Base-by-base conservation (phyloP, 768 basidiomycete species). In the Boletus rubropictus region DNA sequence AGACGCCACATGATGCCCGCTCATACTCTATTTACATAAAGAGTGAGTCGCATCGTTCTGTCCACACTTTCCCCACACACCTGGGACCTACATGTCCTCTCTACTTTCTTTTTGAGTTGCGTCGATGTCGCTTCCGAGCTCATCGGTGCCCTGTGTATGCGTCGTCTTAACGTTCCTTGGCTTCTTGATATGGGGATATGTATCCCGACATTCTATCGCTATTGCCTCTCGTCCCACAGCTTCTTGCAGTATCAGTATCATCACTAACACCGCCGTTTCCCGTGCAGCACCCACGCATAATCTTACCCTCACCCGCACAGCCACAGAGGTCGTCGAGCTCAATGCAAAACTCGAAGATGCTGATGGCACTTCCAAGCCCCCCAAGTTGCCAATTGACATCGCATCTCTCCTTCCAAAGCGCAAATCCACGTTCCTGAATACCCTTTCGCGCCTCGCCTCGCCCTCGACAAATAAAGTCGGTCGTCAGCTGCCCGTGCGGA, bases 1-100 rank as follows among this genome's bases (percentile, higher is more conserved):
- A 90, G 72, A 84, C 81, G 43, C 86, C 86, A 20, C 78, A 88
- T 64, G 83, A 86, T 67, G 63, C 81, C 38, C 72, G 75, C 54
- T 66, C 64, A 47, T 92, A 84, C 72, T 84, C 79, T 62, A 77
- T 92, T 61, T 92, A 92, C 74, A 81, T 92, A 69, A 92, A 90
- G 78, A 92, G 89, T 91, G 68, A 74, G 87, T 57, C 48, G 44
- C 39, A 52, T 55, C 51, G 39, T 55, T 56, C 41, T 46, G 28
- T 53, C 58, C 60, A 55, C 61, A 49, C 47, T 50, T 60, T 53
- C 24, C 52, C 56, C 55, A 51, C 44, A 48, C 33, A 36, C 43
- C 52, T 42, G 17, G 27, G 36, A 38, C 49, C 36, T 55, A 45
- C 59, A 54, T 54, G 57, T 52, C 40, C 46, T 24, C 39, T 49